These are phyloP conservation scores for Leccinum subfulvum DNA, from an alignment of 1,284 basidiomycete species.

Conservation along the genomic window DNA sequence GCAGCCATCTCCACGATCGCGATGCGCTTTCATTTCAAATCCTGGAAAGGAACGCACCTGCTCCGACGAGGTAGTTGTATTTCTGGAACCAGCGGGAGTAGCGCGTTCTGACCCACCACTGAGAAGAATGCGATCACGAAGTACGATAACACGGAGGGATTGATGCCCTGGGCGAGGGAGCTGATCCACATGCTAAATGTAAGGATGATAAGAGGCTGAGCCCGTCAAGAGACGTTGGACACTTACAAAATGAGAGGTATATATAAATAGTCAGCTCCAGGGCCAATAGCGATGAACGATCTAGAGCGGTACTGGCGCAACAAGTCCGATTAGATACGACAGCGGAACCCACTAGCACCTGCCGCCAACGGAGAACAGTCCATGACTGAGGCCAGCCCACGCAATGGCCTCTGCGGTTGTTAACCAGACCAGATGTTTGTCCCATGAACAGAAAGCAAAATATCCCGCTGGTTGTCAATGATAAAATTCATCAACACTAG, in stretches of 20 bases:
- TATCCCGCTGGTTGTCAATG: conserved; percentile 49
- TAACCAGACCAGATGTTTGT: conserved; percentile 65
- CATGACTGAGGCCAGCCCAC: conserved; percentile 62
- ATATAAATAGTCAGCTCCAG: conserved; percentile 40
- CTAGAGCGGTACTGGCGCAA: conserved; percentile 57
- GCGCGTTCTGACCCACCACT: conserved; percentile 56
- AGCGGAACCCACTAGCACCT: conserved; percentile 59
- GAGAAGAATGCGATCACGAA: conserved; percentile 53
- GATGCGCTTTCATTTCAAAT: too few relatives aligned
- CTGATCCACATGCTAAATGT: conserved; percentile 33
- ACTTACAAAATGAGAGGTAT: conserved; percentile 44
- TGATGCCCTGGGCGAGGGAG: conserved; percentile 47
- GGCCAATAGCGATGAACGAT: conserved; percentile 44
- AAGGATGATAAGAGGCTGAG: neutral
- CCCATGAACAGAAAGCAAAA: conserved; percentile 46
- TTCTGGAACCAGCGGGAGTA: conserved; percentile 56
- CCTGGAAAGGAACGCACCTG: conserved; percentile 30
- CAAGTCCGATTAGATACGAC: conserved; percentile 55
- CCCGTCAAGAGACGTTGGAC: neutral
- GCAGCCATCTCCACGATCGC: too few relatives aligned
- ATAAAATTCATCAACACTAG: conserved; percentile 57
- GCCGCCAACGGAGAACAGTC: conserved; percentile 53
- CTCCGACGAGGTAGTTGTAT: conserved; percentile 49
- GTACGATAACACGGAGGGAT: conserved; percentile 39
- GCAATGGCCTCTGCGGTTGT: conserved; percentile 59